Base-by-base conservation (phyloP, 2,329 filamentous ascomycete species). In the Pseudocercospora fijiensis region DNA sequence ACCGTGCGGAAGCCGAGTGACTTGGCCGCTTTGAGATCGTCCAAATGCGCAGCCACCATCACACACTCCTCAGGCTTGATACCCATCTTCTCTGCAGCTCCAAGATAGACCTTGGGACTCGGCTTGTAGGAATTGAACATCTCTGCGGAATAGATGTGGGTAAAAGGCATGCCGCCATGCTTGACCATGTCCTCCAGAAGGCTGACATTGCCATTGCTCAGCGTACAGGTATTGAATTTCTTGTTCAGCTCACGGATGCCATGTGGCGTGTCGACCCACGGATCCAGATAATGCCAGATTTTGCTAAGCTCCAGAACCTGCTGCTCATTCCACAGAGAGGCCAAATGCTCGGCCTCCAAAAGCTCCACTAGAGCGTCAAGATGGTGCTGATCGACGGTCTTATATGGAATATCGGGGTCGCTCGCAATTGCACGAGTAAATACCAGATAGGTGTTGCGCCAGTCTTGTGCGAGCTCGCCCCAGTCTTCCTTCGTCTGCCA, bases 61-160 rank as follows among this genome's bases (percentile, higher is more conserved):
- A 86, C 89, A 62, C 91, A 88, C 72, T 92, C 82, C 2, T 75
- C 74, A 0, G 87, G 84, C 65, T 83, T 70, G 47, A 87, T 65
- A 0, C 83, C 85, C 58, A 93, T 76, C 67, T 79, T 81, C 62
- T 80, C 76, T 1, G 82, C 89, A 0, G 88, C 90, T 3, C 90
- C 90, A 1, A 84, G 80, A 72, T 95, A 95, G 1, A 88, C 87
- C 58, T 76, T 79, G 7, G 85, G 84, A 65, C 85, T 82, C 0
- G 90, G 90, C 79, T 95, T 95, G 76, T 94, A 95, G 0, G 85
- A 86, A 51, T 81, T 79, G 73, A 93, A 94, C 67, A 88, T 83
- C 76, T 90, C 90, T 0, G 87, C 85, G 8, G 86, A 90, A 64
- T 89, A 79, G 43, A 92, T 70, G 60, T 81, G 77, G 22, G 81